phyloP scores from a whole-genome alignment of 805 yeast species.

The Ogataea pilisensis region DNA sequence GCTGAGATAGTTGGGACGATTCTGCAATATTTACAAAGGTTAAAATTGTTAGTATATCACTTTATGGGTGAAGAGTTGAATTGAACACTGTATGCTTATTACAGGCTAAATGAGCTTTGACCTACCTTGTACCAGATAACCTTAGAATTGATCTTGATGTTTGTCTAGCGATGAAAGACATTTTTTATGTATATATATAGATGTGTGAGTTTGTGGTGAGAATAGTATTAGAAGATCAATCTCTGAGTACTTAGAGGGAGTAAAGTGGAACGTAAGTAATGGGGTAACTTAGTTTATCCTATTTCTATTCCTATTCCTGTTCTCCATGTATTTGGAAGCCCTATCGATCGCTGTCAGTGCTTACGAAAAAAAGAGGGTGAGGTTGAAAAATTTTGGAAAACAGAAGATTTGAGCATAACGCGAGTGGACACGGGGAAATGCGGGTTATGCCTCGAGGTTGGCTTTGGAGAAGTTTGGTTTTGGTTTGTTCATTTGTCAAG shows the following conservation, averaged over 20 bases:
- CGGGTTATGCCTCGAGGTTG: not conserved
- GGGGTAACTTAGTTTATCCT: no score
- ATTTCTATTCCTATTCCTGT: no score
- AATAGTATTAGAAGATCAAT: not conserved
- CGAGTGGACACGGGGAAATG: not conserved
- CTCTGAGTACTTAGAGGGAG: not conserved
- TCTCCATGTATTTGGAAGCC: no score
- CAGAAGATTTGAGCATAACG: not conserved
- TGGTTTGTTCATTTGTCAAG: not conserved
- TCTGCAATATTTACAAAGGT: not conserved
- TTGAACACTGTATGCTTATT: not conserved
- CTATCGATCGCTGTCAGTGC: no score
- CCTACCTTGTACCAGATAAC: constrained; percentile 14
- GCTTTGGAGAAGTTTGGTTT: not conserved
- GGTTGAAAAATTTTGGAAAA: not conserved
- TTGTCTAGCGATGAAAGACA: constrained; percentile 17
- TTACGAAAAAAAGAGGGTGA: no score
- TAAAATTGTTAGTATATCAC: not conserved
- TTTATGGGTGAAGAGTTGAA: not conserved
- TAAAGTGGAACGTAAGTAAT: no score
- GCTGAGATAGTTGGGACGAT: constrained; percentile 14
- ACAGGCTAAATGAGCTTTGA: no score
- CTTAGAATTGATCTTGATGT: constrained; percentile 20
- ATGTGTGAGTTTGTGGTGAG: no score
- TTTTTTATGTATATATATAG: constrained; percentile 1